Base-by-base conservation (phyloP, 768 basidiomycete genomes). In the Boletus subcaerulescens region DNA sequence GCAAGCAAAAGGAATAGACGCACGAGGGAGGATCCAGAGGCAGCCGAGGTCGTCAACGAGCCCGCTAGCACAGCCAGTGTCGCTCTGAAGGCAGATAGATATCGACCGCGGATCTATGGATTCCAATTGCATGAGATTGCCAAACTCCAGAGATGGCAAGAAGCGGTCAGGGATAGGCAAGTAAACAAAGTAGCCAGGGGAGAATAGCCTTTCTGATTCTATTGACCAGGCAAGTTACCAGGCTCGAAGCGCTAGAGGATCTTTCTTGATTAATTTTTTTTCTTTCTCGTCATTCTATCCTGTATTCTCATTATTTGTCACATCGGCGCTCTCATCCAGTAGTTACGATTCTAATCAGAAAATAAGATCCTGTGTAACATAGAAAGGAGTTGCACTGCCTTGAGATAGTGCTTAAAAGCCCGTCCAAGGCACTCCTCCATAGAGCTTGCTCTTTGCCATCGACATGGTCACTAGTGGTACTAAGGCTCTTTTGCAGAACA, bases 71-170 rank as follows among this genome's bases (percentile, higher is more conserved):
- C 94, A 3, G 86, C 93, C 12, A 79, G 75, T 42, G 91, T 84
- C 3, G 95, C 95, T 9, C 65, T 90, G 53, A 96, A 96, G 74
- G 91, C 92, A 26, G 97, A 98, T 67, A 71, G 93, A 60, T 95
- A 97, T 71, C 79, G 91, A 50, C 95, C 96, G 32, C 85, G 86
- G 66, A 95, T 98, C 49, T 98, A 98, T 72, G 97, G 97, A 2
- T 99, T 99, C 80, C 92, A 94, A 73, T 76, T 98, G 35, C 83
- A 98, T 65, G 97, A 98, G 76, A 86, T 83, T 56, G 96, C 96
- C 17, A 95, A 89, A 71, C 72, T 97, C 61, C 89, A 94, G 68
- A 78, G 95, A 64, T 99, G 97, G 97, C 93, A 98, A 71, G 92
- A 93, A 73, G 95, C 92, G 4, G 82, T 89, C 36, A 75, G 96